phyloP scores from a whole-genome alignment of 352 stramenopile genomes.

The Blastocystis sp. region DNA sequence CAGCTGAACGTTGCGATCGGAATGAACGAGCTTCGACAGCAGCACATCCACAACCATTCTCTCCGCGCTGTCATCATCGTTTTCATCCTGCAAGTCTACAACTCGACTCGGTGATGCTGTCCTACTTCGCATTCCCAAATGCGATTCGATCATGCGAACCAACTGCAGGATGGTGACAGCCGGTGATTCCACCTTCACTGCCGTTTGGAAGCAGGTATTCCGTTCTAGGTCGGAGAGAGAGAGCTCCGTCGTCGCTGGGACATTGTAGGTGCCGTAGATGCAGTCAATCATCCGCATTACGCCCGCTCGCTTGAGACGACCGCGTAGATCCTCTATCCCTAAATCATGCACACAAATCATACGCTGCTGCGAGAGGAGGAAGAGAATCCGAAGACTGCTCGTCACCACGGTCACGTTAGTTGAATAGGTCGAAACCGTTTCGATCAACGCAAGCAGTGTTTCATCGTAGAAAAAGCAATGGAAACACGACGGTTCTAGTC shows the following conservation, averaged over 20 bases:
- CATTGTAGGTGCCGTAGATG: background rate
- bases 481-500: background rate
- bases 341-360: background rate
- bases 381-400: background rate
- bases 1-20: constrained; percentile 10
- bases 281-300: constrained; percentile 32
- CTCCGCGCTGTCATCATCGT: background rate
- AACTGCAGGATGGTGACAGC: background rate
- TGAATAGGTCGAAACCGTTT: background rate
- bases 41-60: background rate
- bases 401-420: background rate
- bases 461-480: constrained; percentile 7
- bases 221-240: background rate
- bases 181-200: background rate
- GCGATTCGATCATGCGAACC: background rate
- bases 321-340: background rate
- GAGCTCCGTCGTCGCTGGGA: background rate
- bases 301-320: constrained; percentile 1
- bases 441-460: background rate
- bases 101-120: background rate
- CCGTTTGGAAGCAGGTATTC: background rate
- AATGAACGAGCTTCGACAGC: background rate
- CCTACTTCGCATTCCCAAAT: background rate
- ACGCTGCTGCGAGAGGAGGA: background rate
- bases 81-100: background rate